phyloP scores from a whole-genome alignment of 2,329 filamentous ascomycete species.

The Parastagonospora avenae region DNA sequence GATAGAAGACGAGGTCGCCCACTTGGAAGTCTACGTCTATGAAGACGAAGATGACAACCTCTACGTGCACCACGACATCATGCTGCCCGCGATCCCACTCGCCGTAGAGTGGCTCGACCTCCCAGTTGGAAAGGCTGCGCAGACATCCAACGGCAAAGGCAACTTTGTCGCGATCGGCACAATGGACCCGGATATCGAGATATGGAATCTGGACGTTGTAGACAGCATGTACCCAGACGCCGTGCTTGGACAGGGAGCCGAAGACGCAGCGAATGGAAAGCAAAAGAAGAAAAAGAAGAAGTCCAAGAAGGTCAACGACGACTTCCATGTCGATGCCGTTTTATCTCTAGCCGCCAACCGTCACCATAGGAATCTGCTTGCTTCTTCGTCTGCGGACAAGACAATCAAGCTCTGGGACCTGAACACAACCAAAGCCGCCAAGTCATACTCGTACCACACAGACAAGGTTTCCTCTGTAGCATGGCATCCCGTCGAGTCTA shows the following conservation, averaged over 20 bases:
- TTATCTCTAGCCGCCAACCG: slow-evolving; percentile 90
- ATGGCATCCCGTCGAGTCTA: slow-evolving; percentile 88
- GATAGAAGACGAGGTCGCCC: slow-evolving; percentile 95
- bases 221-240: slow-evolving; percentile 99
- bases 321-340: slow-evolving; percentile 93
- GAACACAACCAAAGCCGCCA: slow-evolving; percentile 87
- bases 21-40: slow-evolving; percentile 96
- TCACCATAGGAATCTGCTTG: slow-evolving; percentile 90
- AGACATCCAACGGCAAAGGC: slow-evolving; percentile 66
- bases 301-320: slow-evolving; percentile 83
- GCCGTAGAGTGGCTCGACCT: slow-evolving; percentile 96
- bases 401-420: slow-evolving; percentile 98
- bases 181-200: slow-evolving; percentile 97
- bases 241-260: slow-evolving; percentile 75
- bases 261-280: slow-evolving; percentile 60
- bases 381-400: slow-evolving; percentile 93
- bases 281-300: slow-evolving; percentile 92
- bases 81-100: slow-evolving; percentile 95
- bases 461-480: slow-evolving; percentile 97
- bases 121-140: slow-evolving; percentile 71
- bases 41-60: slow-evolving; percentile 95
- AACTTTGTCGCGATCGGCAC: slow-evolving; percentile 96
- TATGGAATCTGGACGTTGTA: slow-evolving; percentile 95
- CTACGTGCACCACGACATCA: slow-evolving; percentile 99
- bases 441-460: slow-evolving; percentile 93